Percentiles rank a stretch among this genome's conserved stretches.
Evolutionary conservation across 768 basidiomycete genomes (phyloP).

Genomic region (Tricholoma bakamatsutake): DNA sequence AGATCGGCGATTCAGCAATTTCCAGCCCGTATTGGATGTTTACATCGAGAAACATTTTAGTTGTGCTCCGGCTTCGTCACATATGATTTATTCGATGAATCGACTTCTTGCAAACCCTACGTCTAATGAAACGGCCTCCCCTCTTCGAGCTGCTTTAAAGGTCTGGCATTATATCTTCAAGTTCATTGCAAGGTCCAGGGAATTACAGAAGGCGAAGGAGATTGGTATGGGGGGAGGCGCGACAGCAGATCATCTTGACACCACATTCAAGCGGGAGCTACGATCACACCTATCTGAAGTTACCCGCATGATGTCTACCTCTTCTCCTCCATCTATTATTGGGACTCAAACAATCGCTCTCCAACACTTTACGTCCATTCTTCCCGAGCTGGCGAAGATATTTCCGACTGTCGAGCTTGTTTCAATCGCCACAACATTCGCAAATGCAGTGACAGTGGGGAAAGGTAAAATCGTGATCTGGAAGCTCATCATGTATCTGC

Average conservation of each 20-base stretch:
- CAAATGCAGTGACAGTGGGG: slow-evolving; percentile 67
- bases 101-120: slow-evolving; percentile 70
- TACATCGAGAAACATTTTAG: slow-evolving; percentile 90
- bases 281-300: slow-evolving; percentile 72
- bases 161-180: slow-evolving; percentile 98
- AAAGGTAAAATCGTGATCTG: slow-evolving; percentile 89
- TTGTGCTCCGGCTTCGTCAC: slow-evolving; percentile 73
- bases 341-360: slow-evolving; percentile 94
- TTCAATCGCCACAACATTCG: slow-evolving; percentile 80
- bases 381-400: slow-evolving; percentile 81
- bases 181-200: slow-evolving; percentile 86
- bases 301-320: slow-evolving; percentile 83
- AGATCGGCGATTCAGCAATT: slow-evolving; percentile 92
- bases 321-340: slow-evolving; percentile 79
- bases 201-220: slow-evolving; percentile 80
- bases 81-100: slow-evolving; percentile 86
- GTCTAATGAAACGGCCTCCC: slow-evolving; percentile 64
- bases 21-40: slow-evolving; percentile 87
- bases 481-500: slow-evolving; percentile 92
- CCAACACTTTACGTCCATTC: slow-evolving; percentile 87
- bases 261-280: slow-evolving; percentile 79
- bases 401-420: slow-evolving; percentile 82
- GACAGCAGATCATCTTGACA: slow-evolving; percentile 81
- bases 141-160: slow-evolving; percentile 84
- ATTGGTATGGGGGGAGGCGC: slow-evolving; percentile 73